Base-by-base conservation (phyloP, 2,329 filamentous ascomycete genomes). In the Aspergillus bombycis region DNA sequence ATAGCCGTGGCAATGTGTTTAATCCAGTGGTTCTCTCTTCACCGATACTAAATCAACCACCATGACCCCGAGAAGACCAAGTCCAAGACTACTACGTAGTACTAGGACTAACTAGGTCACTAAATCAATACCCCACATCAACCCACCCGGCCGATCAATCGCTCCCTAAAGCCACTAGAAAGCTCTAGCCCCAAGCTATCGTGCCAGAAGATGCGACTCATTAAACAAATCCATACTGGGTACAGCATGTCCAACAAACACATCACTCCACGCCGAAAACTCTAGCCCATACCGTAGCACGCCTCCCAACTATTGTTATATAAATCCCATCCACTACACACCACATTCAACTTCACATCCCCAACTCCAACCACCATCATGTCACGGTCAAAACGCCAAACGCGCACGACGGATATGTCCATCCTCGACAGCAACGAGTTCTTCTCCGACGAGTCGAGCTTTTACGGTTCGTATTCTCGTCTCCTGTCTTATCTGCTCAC, bases 391-490 rank as follows among this genome's bases (percentile, higher is more conserved):
- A 26, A 34, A 30, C 45, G 26, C 45, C 50, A 50, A 52, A 19
- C 48, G 23, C 48, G 28, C 14, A 52, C 48, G n/a, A 0, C 46
- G 7, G 28, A 19, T 10, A 14, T 32, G n/a, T 8, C 50, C 28
- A 36, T 21, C 1, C 11, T 36, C 52, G 32, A 54, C 2, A 32
- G 8, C n/a, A 61, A 3, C 28, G 72, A 72, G n/a, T 62, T 74
- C 8, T 68, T 80, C 16, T 81, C 79, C 5, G 78, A 79, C 19
- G 79, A 81, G 28, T 82, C 80, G 2, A 81, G 79, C 60, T 82
- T 81, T 68, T 81, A 82, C 60, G 80, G 79, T 78, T 68, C 60
- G 64, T 52, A 32, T n/a, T n/a, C n/a, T 26, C 23, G 4, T 48
- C 23, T 23, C 8, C 21, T n/a, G n/a, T n/a, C n/a, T 9, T 3